Base-by-base conservation (phyloP, 768 basidiomycete genomes). In the Cytidiella melzeri region DNA sequence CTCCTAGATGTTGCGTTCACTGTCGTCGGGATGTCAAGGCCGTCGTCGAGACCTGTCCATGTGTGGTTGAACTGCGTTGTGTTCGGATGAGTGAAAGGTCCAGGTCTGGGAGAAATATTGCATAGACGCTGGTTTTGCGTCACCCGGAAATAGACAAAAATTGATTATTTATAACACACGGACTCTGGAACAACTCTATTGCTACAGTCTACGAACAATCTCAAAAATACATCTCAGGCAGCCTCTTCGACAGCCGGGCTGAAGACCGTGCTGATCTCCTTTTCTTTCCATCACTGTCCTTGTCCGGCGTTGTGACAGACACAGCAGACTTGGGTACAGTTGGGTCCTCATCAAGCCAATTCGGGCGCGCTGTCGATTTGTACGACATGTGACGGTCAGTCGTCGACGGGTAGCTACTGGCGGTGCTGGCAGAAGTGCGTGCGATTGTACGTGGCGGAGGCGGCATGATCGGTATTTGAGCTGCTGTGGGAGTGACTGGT, bases 211-310 rank as follows among this genome's bases (percentile, higher is more conserved):
- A n/a, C n/a, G n/a, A n/a, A n/a, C n/a, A n/a, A n/a, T n/a, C n/a
- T 50, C 36, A 52, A 28, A 64, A 53, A 40, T 53, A 43, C 30
- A 48, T 43, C 0, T 34, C 51, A 5, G 65, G 61, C 27, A 63
- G 38, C 20, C 55, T 63, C 44, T 64, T 65, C 15, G 62, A 62
- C 19, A 62, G 58, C 41, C 62, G 56, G 37, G 45, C 56, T 4
- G 60, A 55, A 40, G 42, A 57, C 28, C 54, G 50, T 23, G 53
- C 41, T 19, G 55, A 56, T 18, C 46, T 48, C 37, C 48, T 53
- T 28, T 36, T 55, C 43, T 18, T 45, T 24, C 7, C 24, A 44
- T 18, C 36, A 20, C 34, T 12, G 7, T 41, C 40, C 18, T 23
- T 41, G 18, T 11, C 24, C 45, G 13, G 26, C 43, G 27, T n/a